Conservation (phyloP, 2,329 filamentous ascomycete genomes). For the Cladosporium sphaerospermum region DNA sequence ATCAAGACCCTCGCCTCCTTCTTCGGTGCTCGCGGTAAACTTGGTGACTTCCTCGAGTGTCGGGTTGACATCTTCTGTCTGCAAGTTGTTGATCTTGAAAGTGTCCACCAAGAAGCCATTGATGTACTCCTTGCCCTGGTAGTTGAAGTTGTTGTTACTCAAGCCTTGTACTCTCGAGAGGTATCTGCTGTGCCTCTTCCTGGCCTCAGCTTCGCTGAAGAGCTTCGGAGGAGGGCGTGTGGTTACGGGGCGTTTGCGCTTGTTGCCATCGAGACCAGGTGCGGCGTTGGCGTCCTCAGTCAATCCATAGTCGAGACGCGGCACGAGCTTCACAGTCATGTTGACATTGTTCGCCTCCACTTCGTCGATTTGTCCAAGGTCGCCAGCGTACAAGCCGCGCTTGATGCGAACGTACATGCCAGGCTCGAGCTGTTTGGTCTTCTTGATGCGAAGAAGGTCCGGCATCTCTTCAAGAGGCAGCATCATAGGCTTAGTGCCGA, state of each 20-base stretch:
- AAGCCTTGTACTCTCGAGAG: slow-evolving; percentile 44
- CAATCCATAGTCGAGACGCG: slow-evolving; percentile 83
- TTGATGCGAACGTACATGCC: slow-evolving; percentile 89
- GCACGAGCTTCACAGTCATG: slow-evolving; percentile 79
- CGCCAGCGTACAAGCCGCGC: slow-evolving; percentile 74
- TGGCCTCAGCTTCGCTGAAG: slow-evolving; percentile 88
- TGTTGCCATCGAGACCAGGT: slow-evolving; percentile 39
- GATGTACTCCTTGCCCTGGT: slow-evolving; percentile 82
- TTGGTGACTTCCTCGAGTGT: slow-evolving; percentile 92
- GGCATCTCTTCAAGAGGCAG: slow-evolving; percentile 98
- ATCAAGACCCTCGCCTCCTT: slow-evolving; percentile 90
- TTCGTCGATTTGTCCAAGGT: slow-evolving; percentile 86
- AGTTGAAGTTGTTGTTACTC: slow-evolving; percentile 67
- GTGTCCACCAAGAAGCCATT: slow-evolving; percentile 93
- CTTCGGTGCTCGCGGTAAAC: slow-evolving; percentile 81
- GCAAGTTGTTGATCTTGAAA: slow-evolving; percentile 79
- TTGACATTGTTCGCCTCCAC: slow-evolving; percentile 90
- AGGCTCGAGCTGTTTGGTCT: slow-evolving; percentile 75
- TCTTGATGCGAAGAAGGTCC: slow-evolving; percentile 83
- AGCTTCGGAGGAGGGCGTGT: slow-evolving; percentile 49
- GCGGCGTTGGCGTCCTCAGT: slow-evolving; percentile 64
- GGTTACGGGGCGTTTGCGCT: slow-evolving; percentile 65
- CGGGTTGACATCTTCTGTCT: slow-evolving; percentile 86
- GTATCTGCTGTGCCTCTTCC: slow-evolving; percentile 71
- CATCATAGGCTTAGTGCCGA: slow-evolving; percentile 75